Conservation (phyloP, 257 asterid species). For the Jaltomata sinuosa region DNA sequence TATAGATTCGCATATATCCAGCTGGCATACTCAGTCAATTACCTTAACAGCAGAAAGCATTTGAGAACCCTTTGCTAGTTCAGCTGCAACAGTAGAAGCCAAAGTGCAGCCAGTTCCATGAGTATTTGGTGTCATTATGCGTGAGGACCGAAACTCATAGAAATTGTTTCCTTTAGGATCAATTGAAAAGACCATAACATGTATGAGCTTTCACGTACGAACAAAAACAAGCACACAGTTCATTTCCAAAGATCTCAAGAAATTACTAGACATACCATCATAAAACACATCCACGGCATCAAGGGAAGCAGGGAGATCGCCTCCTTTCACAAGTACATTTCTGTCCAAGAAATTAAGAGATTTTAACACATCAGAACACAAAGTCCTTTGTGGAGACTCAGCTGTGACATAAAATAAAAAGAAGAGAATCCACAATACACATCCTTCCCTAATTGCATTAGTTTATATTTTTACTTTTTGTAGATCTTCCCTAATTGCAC, state of each 20-base stretch:
- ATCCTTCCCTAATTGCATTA: not conserved
- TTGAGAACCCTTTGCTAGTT: conserved; percentile 79
- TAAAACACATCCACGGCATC: conserved; percentile 91
- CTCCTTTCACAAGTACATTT: conserved; percentile 93
- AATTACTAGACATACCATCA: conserved; percentile 55
- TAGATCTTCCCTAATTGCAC: not conserved
- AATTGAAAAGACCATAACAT: conserved; percentile 2
- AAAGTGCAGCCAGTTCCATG: conserved; percentile 99
- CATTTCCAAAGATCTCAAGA: conserved; percentile 2
- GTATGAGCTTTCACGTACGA: not conserved
- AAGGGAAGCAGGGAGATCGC: conserved; percentile 68
- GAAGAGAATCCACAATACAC: not conserved
- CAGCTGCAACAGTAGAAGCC: conserved; percentile 92
- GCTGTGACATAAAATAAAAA: not conserved
- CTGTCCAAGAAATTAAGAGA: conserved; percentile 24
- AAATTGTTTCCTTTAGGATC: conserved; percentile 57
- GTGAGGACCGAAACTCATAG: conserved; percentile 59
- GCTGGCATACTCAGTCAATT: not conserved
- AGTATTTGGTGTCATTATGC: conserved; percentile 59
- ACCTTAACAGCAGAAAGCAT: conserved; percentile 80
- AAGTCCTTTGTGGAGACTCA: not conserved
- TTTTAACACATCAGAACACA: not conserved
- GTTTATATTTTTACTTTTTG: not conserved
- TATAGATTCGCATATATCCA: not conserved
- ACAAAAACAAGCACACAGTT: not conserved